These are phyloP conservation scores for Cyathus striatus DNA, from an alignment of 768 basidiomycete species.

Conservation along the genomic window DNA sequence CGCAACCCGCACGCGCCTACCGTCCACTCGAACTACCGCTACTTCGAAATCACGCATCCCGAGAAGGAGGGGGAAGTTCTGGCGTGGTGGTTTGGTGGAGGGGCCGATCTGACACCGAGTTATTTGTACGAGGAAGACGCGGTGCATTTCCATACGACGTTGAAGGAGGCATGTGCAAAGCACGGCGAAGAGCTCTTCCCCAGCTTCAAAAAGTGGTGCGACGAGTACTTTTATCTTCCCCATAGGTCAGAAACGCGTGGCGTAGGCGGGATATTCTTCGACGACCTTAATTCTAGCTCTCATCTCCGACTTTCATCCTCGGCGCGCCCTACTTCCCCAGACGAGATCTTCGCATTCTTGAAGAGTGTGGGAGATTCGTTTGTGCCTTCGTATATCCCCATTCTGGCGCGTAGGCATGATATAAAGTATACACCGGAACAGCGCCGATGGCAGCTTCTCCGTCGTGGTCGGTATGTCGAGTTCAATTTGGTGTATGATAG, in stretches of 20 bases:
- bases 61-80: constrained; percentile 34
- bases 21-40: constrained; percentile 94
- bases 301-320: constrained; percentile 57
- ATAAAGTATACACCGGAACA: constrained; percentile 59
- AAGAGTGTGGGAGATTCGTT: constrained; percentile 73
- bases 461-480: constrained; percentile 92
- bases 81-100: constrained; percentile 99
- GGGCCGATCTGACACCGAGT: constrained; percentile 89
- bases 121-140: constrained; percentile 90
- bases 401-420: constrained; percentile 55
- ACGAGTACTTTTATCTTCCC: constrained; percentile 92
- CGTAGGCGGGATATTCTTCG: constrained; percentile 94
- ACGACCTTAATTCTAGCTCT: constrained; percentile 71
- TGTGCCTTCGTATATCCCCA: constrained; percentile 86
- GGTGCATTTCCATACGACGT: constrained; percentile 75
- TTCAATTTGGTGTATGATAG: constrained; percentile 87
- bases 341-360: constrained; percentile 76
- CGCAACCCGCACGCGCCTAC: constrained; percentile 92
- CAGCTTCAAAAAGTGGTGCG: constrained; percentile 92
- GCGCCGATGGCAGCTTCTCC: constrained; percentile 89
- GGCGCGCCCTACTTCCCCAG: constrained; percentile 49
- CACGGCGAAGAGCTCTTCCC: constrained; percentile 68
- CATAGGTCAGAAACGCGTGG: constrained; percentile 86
- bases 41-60: constrained; percentile 84
- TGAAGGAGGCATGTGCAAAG: constrained; percentile 71